Conservation (phyloP, 345 rosid species). For the Hypericum perforatum region DNA sequence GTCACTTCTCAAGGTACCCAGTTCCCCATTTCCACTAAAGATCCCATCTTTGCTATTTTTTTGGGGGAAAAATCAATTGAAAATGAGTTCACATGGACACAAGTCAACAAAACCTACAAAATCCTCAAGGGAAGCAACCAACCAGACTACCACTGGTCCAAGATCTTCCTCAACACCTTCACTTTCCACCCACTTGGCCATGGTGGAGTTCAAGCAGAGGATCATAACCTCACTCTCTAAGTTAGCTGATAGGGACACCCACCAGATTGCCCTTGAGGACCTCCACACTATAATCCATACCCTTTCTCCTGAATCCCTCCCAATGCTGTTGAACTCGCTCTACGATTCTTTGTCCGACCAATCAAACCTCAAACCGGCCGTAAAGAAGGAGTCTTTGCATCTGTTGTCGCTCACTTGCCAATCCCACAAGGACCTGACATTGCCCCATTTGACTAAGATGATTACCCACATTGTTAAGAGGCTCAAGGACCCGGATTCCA, state of each 20-base stretch:
- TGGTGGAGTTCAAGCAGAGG: conserved; percentile 89
- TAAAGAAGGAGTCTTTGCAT: conserved; percentile 73
- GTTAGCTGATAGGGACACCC: conserved; percentile 88
- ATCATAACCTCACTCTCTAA: conserved; percentile 80
- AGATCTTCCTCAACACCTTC: conserved; percentile 36
- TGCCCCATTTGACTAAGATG: conserved; percentile 63
- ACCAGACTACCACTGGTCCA: conserved; percentile 18
- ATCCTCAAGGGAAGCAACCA: conserved; percentile 8
- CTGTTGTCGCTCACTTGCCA: conserved; percentile 53
- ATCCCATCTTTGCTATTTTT: not conserved
- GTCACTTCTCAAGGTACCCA: not conserved
- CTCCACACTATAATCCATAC: conserved; percentile 63
- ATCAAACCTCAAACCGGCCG: conserved; percentile 77
- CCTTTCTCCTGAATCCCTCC: conserved; percentile 65
- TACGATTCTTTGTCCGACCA: conserved; percentile 52
- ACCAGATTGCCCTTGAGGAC: conserved; percentile 90
- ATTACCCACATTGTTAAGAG: conserved; percentile 62
- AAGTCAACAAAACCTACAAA: conserved; percentile 8
- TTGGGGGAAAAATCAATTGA: not conserved
- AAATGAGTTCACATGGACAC: conserved; percentile 1
- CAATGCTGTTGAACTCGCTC: conserved; percentile 81
- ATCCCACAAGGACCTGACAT: conserved; percentile 50
- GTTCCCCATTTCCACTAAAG: not conserved
- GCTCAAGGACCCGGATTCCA: conserved; percentile 79
- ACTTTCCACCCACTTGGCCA: conserved; percentile 72